These are phyloP conservation scores for Camelina laxa DNA, from an alignment of 345 rosid species.

Conservation along the genomic window DNA sequence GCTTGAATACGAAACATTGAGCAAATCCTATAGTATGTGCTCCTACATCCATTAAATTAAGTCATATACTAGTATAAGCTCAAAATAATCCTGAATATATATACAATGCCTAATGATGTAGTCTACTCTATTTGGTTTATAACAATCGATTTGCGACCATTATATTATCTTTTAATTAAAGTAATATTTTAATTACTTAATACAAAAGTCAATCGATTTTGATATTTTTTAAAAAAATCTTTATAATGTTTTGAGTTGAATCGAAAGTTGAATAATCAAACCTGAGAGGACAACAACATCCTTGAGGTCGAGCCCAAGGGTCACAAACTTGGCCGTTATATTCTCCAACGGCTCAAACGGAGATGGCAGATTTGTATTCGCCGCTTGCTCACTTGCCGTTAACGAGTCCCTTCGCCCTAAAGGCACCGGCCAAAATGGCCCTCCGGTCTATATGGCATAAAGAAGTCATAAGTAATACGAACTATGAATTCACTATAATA, in stretches of 20 bases:
- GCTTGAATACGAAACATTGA: conserved; percentile 83
- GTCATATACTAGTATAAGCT: neutral
- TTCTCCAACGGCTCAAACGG: conserved; percentile 70
- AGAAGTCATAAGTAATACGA: neutral
- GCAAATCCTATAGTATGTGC: conserved; percentile 94
- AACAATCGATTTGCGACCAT: neutral
- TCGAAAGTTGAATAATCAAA: conserved; percentile 28
- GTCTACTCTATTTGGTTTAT: neutral
- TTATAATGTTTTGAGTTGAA: neutral
- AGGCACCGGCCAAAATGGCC: conserved; percentile 67
- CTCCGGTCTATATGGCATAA: conserved; percentile 60
- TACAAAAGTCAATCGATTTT: neutral
- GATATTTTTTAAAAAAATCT: neutral
- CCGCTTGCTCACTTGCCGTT: conserved; percentile 71
- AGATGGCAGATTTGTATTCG: conserved; percentile 69
- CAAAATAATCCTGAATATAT: neutral
- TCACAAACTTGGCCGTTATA: conserved; percentile 71
- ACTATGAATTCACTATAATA: neutral
- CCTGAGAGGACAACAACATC: conserved; percentile 95
- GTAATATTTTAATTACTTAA: neutral
- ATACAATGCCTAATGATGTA: neutral
- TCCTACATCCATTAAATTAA: conserved; percentile 47
- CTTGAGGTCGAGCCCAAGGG: conserved; percentile 81
- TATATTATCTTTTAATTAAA: too few relatives aligned
- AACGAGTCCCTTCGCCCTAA: conserved; percentile 73